Conservation (phyloP, 2,329 filamentous ascomycete genomes). For the Penicillium sumatraense region DNA sequence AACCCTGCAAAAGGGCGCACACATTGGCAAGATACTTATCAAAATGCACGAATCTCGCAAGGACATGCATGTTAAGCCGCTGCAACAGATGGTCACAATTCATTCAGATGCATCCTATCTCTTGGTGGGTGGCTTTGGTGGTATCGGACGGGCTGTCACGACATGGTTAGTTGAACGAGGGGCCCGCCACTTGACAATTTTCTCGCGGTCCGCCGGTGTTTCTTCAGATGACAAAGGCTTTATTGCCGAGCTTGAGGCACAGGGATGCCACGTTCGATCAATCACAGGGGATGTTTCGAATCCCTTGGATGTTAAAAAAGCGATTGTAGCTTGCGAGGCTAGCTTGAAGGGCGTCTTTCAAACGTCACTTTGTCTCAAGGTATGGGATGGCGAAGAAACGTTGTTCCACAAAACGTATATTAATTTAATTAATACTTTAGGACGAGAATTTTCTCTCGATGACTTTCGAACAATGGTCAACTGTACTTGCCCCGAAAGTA, state of each 20-base stretch:
- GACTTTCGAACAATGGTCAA: conserved; percentile 37
- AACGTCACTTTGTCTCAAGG: neutral
- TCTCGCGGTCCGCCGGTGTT: neutral
- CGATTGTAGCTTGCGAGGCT: neutral
- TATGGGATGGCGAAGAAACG: neutral
- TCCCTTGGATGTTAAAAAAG: neutral
- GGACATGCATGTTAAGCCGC: neutral
- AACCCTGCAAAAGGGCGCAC: conserved; percentile 20
- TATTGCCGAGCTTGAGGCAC: neutral
- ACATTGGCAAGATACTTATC: conserved; percentile 22
- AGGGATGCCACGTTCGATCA: neutral
- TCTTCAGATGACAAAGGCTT: neutral
- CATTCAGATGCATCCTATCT: neutral
- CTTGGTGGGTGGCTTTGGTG: conserved; percentile 6
- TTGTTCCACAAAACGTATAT: no score
- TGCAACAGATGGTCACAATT: neutral
- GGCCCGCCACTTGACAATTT: neutral
- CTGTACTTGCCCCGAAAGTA: conserved; percentile 39
- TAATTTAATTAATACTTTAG: no score
- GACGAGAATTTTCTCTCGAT: conserved; percentile 35
- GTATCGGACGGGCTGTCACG: neutral
- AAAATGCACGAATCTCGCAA: conserved; percentile 2
- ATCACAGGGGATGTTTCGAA: neutral
- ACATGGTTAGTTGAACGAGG: conserved; percentile 1
- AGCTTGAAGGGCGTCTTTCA: neutral